Evolutionary conservation across 345 rosid species (phyloP).

Genomic region (Corchorus olitorius): DNA sequence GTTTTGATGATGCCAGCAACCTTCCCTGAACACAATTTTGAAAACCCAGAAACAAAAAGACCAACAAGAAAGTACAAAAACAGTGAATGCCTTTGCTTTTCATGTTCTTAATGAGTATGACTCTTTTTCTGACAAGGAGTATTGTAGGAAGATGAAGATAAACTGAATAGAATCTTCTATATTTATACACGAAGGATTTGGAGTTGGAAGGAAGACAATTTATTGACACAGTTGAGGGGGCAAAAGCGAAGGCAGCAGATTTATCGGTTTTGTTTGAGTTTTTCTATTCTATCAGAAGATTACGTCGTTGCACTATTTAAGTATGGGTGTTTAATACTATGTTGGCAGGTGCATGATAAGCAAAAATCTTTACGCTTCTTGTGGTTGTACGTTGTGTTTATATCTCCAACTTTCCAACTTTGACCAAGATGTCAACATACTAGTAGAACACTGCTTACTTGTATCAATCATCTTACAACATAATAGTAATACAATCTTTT

Average conservation of each 20-base stretch:
- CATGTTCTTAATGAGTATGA: not conserved
- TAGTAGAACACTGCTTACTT: too few relatives aligned
- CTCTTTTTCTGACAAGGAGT: not conserved
- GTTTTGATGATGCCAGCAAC: constrained; percentile 16
- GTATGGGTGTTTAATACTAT: not conserved
- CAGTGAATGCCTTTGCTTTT: not conserved
- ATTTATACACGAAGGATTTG: not conserved
- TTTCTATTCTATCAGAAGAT: too few relatives aligned
- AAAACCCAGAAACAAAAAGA: constrained; percentile 4
- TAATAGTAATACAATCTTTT: too few relatives aligned
- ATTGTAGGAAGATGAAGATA: not conserved
- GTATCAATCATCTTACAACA: too few relatives aligned
- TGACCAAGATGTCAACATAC: not conserved
- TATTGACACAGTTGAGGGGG: not conserved
- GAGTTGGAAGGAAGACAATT: not conserved
- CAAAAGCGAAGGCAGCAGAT: not conserved
- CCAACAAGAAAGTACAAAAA: not conserved
- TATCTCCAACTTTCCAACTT: not conserved
- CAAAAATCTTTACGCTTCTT: too few relatives aligned
- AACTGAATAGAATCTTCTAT: constrained; percentile 1
- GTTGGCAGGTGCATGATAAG: not conserved
- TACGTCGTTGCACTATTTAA: not conserved
- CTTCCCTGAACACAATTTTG: constrained; percentile 10
- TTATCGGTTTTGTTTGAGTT: not conserved
- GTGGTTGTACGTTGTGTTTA: not conserved